phyloP scores from a whole-genome alignment of 495 filamentous ascomycete genomes.

The Neurospora pannonica region DNA sequence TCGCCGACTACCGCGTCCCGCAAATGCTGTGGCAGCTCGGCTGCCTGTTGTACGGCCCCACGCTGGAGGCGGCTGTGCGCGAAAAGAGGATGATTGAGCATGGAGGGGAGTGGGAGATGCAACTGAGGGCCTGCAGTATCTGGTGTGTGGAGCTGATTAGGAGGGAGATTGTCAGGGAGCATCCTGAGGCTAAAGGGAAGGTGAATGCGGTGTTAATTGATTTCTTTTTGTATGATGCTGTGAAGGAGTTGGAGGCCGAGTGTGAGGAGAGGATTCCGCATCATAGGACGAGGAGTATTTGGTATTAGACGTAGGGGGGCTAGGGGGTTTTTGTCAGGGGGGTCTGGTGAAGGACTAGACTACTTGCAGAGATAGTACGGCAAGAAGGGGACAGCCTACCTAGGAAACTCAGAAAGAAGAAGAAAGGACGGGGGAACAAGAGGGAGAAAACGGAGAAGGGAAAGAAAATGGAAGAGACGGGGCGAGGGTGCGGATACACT shows the following conservation, averaged over 20 bases:
- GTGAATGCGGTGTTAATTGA: conserved; percentile 92
- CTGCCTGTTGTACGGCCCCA: conserved; percentile 74
- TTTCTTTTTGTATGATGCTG: conserved; percentile 91
- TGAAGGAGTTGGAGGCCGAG: conserved; percentile 67
- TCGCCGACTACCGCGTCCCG: conserved; percentile 94
- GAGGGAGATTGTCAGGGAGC: conserved; percentile 63
- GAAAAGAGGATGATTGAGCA: conserved; percentile 51
- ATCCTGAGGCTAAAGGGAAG: conserved; percentile 49
- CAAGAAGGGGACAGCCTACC: neutral
- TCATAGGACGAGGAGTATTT: conserved; percentile 88
- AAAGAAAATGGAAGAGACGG: neutral
- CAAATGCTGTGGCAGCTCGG: conserved; percentile 84
- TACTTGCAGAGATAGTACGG: neutral
- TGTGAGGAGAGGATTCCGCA: conserved; percentile 64
- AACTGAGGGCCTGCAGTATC: conserved; percentile 77
- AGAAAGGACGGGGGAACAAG: neutral
- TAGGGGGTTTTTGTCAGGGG: neutral
- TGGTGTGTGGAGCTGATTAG: conserved; percentile 89
- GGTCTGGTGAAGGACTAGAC: neutral
- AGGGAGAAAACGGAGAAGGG: neutral
- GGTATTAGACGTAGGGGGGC: conserved; percentile 53
- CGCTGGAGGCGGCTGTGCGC: conserved; percentile 60
- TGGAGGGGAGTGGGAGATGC: conserved; percentile 75
- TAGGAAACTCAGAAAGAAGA: neutral
- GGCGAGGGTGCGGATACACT: neutral